Percentiles rank a stretch among this genome's conserved stretches.
These are phyloP conservation scores for Eurotiales sp. DNA, from an alignment of 2,329 filamentous ascomycete genomes.

Conservation along the genomic window DNA sequence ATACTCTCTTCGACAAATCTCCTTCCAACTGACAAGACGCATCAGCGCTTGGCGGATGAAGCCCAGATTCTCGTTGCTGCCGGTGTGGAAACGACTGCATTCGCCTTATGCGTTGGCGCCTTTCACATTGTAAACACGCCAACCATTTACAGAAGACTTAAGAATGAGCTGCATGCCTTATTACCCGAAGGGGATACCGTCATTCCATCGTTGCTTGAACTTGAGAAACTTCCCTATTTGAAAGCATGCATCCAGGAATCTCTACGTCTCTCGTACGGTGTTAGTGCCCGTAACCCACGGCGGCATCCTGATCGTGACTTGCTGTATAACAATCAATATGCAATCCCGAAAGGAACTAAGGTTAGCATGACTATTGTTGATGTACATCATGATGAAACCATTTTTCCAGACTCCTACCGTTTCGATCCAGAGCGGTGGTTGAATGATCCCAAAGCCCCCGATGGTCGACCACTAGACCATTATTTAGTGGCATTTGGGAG, in stretches of 20 bases:
- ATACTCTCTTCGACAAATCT: slow-evolving; percentile 23
- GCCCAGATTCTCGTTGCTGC: slow-evolving; percentile 28
- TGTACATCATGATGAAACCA: slow-evolving; percentile 19
- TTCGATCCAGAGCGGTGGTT: slow-evolving; percentile 23
- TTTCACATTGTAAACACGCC: slow-evolving; percentile 23
- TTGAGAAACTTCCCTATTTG: slow-evolving; percentile 27
- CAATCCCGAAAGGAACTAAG: slow-evolving; percentile 19
- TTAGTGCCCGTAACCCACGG: slow-evolving; percentile 20
- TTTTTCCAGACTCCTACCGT: slow-evolving; percentile 19
- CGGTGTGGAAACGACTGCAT: slow-evolving; percentile 32
- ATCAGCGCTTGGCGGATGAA: slow-evolving; percentile 29
- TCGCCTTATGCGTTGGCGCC: slow-evolving; percentile 20
- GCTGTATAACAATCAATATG: slow-evolving; percentile 15
- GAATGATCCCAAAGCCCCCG: slow-evolving; percentile 16
- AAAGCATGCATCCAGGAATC: slow-evolving; percentile 18
- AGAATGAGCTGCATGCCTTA: slow-evolving; percentile 18
- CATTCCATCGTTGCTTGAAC: slow-evolving; percentile 19
- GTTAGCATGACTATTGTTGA: slow-evolving; percentile 22
- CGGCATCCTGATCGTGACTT: slow-evolving; percentile 12
- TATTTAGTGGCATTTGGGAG: slow-evolving; percentile 21
- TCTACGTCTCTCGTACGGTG: slow-evolving; percentile 17
- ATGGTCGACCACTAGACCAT: slow-evolving; percentile 18
- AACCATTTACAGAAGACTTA: slow-evolving; percentile 17
- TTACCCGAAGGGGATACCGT: slow-evolving; percentile 14
- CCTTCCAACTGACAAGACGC: slow-evolving; percentile 32